A percentile compares a stretch with the other conserved stretches of the same genome.
Evolutionary conservation across 2,329 filamentous ascomycete genomes (phyloP).

Genomic region (Penicillium sp.): DNA sequence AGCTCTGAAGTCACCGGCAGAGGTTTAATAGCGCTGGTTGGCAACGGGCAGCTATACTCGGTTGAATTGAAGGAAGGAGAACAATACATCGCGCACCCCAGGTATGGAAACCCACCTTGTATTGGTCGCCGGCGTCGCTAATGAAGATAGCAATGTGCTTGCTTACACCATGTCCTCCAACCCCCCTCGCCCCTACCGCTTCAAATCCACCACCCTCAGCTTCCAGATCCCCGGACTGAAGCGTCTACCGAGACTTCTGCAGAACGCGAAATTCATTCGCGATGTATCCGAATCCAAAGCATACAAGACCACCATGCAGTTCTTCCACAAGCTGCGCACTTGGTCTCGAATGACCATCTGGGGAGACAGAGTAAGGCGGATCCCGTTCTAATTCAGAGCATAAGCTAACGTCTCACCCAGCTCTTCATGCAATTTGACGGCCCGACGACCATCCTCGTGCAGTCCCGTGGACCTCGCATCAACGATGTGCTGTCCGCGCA

Average conservation of each 20-base stretch:
- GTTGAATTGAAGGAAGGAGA: conserved; percentile 79
- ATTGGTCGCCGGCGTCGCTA: conserved; percentile 1
- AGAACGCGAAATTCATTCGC: conserved; percentile 71
- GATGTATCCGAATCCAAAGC: conserved; percentile 69
- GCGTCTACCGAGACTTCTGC: conserved; percentile 63
- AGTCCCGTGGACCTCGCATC: conserved; percentile 78
- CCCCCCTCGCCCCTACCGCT: conserved; percentile 79
- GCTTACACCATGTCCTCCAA: conserved; percentile 79
- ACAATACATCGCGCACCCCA: conserved; percentile 86
- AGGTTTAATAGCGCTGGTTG: conserved; percentile 79
- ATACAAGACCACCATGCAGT: conserved; percentile 69
- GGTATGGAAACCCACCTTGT: conserved; percentile 37
- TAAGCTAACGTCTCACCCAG: conserved; percentile 31
- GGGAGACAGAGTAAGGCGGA: conserved; percentile 71
- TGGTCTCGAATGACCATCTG: conserved; percentile 80
- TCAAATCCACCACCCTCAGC: conserved; percentile 72
- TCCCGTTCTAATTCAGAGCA: background rate
- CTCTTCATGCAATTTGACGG: conserved; percentile 89
- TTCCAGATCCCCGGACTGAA: conserved; percentile 72
- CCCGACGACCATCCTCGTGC: conserved; percentile 81
- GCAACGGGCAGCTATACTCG: conserved; percentile 87
- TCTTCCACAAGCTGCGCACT: conserved; percentile 71
- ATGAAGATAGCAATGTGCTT: conserved; percentile 69
- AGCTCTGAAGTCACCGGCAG: conserved; percentile 85
- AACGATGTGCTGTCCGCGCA: conserved; percentile 74